Evolutionary conservation across 805 yeast species (phyloP), one percentile per base, ranked within the genome.

Genomic region (Kuraishia hungarica): DNA sequence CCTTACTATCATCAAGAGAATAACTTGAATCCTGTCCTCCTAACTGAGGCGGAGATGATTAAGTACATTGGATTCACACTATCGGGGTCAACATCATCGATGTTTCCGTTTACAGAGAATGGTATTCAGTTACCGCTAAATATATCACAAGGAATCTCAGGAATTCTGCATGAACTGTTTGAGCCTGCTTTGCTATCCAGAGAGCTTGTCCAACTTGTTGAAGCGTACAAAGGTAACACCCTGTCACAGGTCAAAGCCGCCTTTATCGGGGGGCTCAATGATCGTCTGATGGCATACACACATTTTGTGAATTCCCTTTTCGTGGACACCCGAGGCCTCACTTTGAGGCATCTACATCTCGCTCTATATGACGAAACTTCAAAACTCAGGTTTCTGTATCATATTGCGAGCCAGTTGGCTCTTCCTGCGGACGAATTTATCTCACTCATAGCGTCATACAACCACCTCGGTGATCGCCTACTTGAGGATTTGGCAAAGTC

Each of bases 131-230:
- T 87, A 2, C 92, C 94, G 1, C 58, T 67, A 1, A 72, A 74
- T 49, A 67, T 86, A 17, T 79, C 83, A 24, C 78, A 77, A 57
- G 79, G 90, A 5, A 72, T 79, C 23, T 75, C 84, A 50, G 83
- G 83, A 0, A 61, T 83, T 26, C 66, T 89, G 35, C 81, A 77
- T 55, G 66, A 75, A 26, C 69, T 87, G 1, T 71, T 86, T 48
- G 97, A 91, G 66, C 86, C 90, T 1, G 93, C 89, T 0, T 68
- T 91, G 39, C 69, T 90, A 2, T 89, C 80, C 67, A 76, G 77
- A 53, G 66, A 72, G 49, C 67, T 89, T 39, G 67, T 65, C 3
- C 53, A 17, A 61, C 63, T 21, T 59, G 77, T 13, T 22, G 39
- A 35, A 13, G 48, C 24, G 71, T 69, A 46, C 52, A 61, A 22